Base-by-base conservation (phyloP, 1,284 basidiomycete genomes). In the Ceratobasidium theobromae region DNA sequence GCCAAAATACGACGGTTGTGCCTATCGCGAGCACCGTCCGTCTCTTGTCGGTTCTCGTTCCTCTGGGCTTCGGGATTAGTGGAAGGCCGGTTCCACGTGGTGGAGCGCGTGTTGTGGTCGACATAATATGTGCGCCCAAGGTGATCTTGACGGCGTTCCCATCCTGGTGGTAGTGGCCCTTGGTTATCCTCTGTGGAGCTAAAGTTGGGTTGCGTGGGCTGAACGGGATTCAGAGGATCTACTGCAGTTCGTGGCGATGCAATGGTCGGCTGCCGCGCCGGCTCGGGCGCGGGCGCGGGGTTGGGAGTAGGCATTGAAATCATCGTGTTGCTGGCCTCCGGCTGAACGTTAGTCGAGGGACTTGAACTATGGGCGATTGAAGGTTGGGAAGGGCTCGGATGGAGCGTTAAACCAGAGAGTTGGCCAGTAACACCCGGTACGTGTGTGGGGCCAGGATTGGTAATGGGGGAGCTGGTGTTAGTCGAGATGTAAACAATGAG, bases 111-210 rank as follows among this genome's bases (percentile, higher is more conserved):
- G 76, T 91, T 95, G 77, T 99, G 95, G 74, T 96, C 93, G 64
- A 95, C 92, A 74, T 93, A 97, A 79, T 98, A 99, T 18, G 89
- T 86, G 53, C 97, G 82, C 1, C 89, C 91, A 60, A 94, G 85
- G 57, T 86, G 87, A 76, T 98, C 97, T 53, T 88, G 85, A 49
- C 97, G 86, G 66, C 95, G 86, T 77, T 99, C 97, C 95, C 95
- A 99, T 11, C 94, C 94, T 30, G 78, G 74, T 0, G 96, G 96
- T 30, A 99, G 79, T n/a, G 88, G 85, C 9, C 86, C 84, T 28
- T 86, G 81, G 81, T 91, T 80, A 78, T 84, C 83, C 52, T 91
- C 87, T 70, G 87, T 88, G 18, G 92, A 88, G 73, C 91, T 91
- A 77, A 93, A 93, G 74, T 93, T 92, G 70, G 87, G 84, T 72